Conservation (phyloP, 768 basidiomycete species). For the Heimioporus sp. region DNA sequence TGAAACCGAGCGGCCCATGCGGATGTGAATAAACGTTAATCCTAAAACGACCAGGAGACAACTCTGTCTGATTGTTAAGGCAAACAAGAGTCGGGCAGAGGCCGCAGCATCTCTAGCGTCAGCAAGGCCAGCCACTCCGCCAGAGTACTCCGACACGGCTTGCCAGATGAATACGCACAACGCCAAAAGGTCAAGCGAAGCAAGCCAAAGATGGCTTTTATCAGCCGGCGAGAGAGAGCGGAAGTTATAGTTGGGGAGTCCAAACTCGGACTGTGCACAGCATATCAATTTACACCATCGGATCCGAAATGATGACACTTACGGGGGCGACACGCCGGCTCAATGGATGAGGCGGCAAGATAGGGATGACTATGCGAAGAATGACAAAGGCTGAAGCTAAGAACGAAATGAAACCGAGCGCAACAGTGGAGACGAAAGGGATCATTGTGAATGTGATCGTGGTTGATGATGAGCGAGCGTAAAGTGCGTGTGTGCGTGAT, state of each 20-base stretch:
- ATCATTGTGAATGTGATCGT: constrained; percentile 46
- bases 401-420: constrained; percentile 70
- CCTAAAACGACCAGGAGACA: constrained; percentile 61
- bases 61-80: constrained; percentile 62
- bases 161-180: constrained; percentile 69
- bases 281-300: constrained; percentile 6
- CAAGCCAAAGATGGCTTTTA: constrained; percentile 73
- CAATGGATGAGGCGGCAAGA: constrained; percentile 69
- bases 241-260: constrained; percentile 58
- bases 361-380: constrained; percentile 72
- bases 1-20: constrained; percentile 65
- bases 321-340: constrained; percentile 76
- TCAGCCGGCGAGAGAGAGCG: constrained; percentile 63
- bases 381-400: constrained; percentile 71
- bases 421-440: constrained; percentile 63
- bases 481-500: constrained; percentile 28
- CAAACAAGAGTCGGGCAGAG: constrained; percentile 65
- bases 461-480: constrained; percentile 21
- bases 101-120: constrained; percentile 50
- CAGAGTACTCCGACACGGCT: constrained; percentile 48
- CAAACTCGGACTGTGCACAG: constrained; percentile 63
- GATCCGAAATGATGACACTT: constrained; percentile 22
- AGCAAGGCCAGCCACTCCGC: constrained; percentile 42
- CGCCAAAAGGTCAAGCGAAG: constrained; percentile 61
- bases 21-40: constrained; percentile 66